Base-by-base conservation (phyloP, 2,329 filamentous ascomycete species). In the Sclerotinia subarctica region DNA sequence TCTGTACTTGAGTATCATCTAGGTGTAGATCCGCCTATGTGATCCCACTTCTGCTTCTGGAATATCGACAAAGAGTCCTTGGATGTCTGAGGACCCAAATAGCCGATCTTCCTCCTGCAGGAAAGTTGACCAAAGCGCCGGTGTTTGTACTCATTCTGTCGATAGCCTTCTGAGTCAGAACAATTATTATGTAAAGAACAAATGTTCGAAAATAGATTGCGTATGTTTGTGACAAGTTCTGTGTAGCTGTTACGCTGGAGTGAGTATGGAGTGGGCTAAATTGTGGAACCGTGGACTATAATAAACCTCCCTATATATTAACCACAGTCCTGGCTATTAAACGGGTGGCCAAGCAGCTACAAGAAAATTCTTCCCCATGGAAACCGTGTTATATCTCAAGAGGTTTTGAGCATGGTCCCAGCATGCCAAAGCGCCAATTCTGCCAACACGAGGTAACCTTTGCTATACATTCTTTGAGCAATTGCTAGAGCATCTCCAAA, bases 401-500 rank as follows among this genome's bases (percentile, higher is more conserved):
- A 85, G 85, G 0, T 82, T 85, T 76, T 85, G 86, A 81, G 86
- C 84, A 67, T 69, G 69, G 52, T 71, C 68, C 69, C 83, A 86
- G 78, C 83, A 86, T 75, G 84, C 84, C 64, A 86, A 77, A 32
- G 83, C 81, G 17, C 84, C 84, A 29, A 86, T 75, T 2, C 81
- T 79, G 13, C 83, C 83, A 58, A 85, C 38, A 4, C 11, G 81
- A 29, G 81, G 80, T n/a, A 1, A 81, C 82, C 26, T 83, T 79
- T 5, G 81, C 80, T 0, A 86, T 0, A 86, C 85, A 51, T 81
- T 82, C 69, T 80, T 80, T 60, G 85, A 82, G 24, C 84, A 84
- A 52, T 86, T 82, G 83, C 85, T 0, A 83, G 81, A 3, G 84
- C 84, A 60, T 87, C 85, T 1, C 85, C 85, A 72, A 84, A 87